Base-by-base conservation (phyloP, 192 early-diverging fungal species). In the Pilaira anomala region DNA sequence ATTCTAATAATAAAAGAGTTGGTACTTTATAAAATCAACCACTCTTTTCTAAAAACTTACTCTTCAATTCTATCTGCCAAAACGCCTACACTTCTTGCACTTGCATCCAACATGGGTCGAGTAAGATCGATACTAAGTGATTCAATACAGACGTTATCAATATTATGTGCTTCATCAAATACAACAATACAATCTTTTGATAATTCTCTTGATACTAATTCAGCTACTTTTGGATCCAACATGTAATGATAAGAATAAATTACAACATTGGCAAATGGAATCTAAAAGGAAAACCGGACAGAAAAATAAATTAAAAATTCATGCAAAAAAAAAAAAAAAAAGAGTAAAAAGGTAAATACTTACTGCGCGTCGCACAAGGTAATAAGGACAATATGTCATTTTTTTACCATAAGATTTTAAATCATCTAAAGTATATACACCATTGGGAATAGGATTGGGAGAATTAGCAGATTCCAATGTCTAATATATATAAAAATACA, bases 101-200 rank as follows among this genome's bases (percentile, higher is more conserved):
- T 91, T 2, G 92, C 85, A 63, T 98, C 94, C 60, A 99, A 78
- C 52, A 91, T 93, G 7, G 93, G 88, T 42, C 92, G 78, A 24
- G 89, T 94, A 30, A 99, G 80, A 73, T 98, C 96, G 60, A 99
- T 87, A 65, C 93, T 96, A 55, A 99, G 70, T 9, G 95, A 91
- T 60, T 99, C 98, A 39, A 97, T 97, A 76, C 98, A 99, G 14
- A 98, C 96, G 78, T 96, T 98, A 82, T 91, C 97, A 62, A 99
- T 98, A 69, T 99, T 98, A 80, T 99, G 96, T 1, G 98, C 98
- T 72, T 99, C 98, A 77, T 99, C 98, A 79, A 99, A 99, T 0
- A 99, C 90, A n/a, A 99, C 90, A 52, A 99, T 98, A 39, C 88
- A 87, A 50, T 98, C 92, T 72, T 89, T 92, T 33, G 91, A 89